Conservation (phyloP, 805 yeast species). For the Cyberlindnera americana region DNA sequence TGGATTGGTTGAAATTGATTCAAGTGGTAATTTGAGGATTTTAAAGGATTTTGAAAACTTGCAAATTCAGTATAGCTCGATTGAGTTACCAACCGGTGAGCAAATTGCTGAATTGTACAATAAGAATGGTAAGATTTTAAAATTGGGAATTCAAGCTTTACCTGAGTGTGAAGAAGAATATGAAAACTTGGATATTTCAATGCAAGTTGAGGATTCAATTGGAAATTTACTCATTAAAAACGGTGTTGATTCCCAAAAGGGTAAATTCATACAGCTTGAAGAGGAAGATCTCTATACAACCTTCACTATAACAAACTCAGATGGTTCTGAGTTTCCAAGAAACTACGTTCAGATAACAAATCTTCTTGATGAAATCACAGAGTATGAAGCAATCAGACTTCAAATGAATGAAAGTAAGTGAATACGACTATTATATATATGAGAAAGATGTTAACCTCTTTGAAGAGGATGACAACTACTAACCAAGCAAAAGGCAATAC, state of each 20-base stretch:
- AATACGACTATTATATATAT: too few species aligned
- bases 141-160: constrained; percentile 24
- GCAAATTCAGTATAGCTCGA: constrained; percentile 40
- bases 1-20: constrained; percentile 69
- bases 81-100: constrained; percentile 30
- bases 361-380: constrained; percentile 22
- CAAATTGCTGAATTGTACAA: constrained; percentile 24
- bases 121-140: constrained; percentile 23
- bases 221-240: constrained; percentile 42
- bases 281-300: constrained; percentile 41
- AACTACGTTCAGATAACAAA: constrained; percentile 24
- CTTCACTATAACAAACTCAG: constrained; percentile 39
- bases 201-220: constrained; percentile 38
- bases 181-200: constrained; percentile 39
- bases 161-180: constrained; percentile 39
- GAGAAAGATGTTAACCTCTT: constrained; percentile 16
- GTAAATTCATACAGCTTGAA: constrained; percentile 45
- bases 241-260: constrained; percentile 48
- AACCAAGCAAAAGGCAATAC: too few species aligned
- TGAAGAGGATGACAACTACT: constrained; percentile 9
- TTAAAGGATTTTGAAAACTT: constrained; percentile 58
- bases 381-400: constrained; percentile 25
- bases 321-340: constrained; percentile 35
- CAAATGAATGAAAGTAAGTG: constrained; percentile 24
- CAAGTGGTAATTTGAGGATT: constrained; percentile 44